Evolutionary conservation across 1,284 basidiomycete genomes (phyloP), one percentile per base, ranked within the genome.

Genomic region (Trametes hirsuta): DNA sequence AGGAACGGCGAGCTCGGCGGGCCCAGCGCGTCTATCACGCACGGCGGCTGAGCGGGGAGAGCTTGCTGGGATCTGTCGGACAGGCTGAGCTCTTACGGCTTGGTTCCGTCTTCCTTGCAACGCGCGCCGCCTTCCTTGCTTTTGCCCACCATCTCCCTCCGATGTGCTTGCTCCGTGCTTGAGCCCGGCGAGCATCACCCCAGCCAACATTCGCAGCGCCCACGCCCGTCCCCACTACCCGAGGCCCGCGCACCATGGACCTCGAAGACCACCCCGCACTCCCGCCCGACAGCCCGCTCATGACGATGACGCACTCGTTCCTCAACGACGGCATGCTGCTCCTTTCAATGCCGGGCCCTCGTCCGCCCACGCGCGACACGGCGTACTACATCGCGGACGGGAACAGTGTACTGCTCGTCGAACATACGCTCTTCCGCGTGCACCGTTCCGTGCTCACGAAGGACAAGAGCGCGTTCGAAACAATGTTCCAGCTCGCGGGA

Each of bases 361-460:
- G 67, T 39, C 49, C 41, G 18, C 56, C 56, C 6, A 35, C 39
- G 18, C 73, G 77, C 49, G 80, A 81, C 57, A 58, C 69, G 15
- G 64, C 65, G 11, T 82, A 75, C 66, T 81, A 81, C 66, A 78
- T 86, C 59, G 72, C 79, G 44, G 86, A 88, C 66, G 86, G 86
- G 36, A 86, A 84, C 65, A 86, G 82, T 62, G 76, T 87, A 5
- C 66, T 88, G 30, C 74, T 81, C 25, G 81, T 88, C 4, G 79
- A 83, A 62, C 81, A 85, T 66, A 84, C 80, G 1, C 69, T 90
- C 51, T 90, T 90, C 74, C 89, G 87, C 68, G 88, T 87, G 71
- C 74, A 75, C 52, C 63, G 73, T 25, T 74, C 73, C 6, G 71
- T 71, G 6, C 62, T 75, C 47, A 72, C 71, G 36, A 74, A 72